Percentiles rank a stretch among this genome's conserved stretches.
These are phyloP conservation scores for Pseudisothecium myosuroides DNA, from an alignment of 225 moss, liverwort and hornwort genomes.

Conservation along the genomic window DNA sequence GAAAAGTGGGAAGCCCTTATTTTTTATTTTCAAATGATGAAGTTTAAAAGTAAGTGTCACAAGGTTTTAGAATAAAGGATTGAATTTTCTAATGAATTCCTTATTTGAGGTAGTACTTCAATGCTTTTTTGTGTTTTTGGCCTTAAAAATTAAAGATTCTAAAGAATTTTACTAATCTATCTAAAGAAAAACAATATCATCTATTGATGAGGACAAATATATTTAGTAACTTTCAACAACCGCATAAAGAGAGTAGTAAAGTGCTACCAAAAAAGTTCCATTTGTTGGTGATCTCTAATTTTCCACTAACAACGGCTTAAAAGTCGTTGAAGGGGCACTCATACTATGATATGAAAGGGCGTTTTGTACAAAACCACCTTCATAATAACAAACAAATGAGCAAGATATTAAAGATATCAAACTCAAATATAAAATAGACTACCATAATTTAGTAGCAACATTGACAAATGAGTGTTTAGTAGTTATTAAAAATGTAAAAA, in stretches of 20 bases:
- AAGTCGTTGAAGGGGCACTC: not conserved
- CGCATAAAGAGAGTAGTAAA: fast-evolving
- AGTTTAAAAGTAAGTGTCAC: no score
- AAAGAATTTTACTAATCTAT: not conserved
- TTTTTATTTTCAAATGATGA: no score
- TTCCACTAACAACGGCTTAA: not conserved
- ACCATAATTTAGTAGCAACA: fast-evolving
- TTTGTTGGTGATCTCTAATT: not conserved
- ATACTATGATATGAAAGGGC: not conserved
- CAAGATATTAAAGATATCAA: not conserved
- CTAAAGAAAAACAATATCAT: not conserved
- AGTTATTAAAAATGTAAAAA: no score
- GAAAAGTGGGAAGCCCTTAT: no score
- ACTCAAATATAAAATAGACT: no score
- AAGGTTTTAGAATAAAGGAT: no score
- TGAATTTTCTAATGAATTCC: no score
- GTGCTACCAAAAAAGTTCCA: not conserved
- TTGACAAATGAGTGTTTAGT: not conserved
- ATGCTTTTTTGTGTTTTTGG: no score
- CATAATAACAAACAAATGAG: not conserved
- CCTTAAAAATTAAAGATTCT: no score
- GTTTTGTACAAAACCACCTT: not conserved
- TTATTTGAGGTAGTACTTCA: no score
- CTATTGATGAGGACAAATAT: not conserved
- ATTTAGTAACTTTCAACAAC: not conserved